These are phyloP conservation scores for Nannizziopsis arthrosporioides DNA, from an alignment of 2,329 filamentous ascomycete genomes.

Conservation along the genomic window DNA sequence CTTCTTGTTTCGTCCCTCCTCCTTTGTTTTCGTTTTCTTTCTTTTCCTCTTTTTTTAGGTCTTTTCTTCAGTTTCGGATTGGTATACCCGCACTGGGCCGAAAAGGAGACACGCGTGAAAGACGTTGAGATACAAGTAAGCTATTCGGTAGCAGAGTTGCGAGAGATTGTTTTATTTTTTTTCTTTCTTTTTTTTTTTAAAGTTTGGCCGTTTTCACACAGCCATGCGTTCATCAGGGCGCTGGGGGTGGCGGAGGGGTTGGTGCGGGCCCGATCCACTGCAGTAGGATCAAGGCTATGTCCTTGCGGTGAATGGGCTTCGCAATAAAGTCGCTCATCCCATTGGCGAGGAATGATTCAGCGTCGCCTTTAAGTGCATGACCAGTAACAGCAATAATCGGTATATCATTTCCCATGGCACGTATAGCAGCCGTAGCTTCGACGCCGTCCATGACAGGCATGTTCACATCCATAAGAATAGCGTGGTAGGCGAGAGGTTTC, in stretches of 20 bases:
- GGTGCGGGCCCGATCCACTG: conserved; percentile 20
- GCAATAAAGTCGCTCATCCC: conserved; percentile 48
- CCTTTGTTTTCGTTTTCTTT: too few relatives aligned
- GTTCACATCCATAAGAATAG: conserved; percentile 39
- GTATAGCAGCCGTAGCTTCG: conserved; percentile 35
- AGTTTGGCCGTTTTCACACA: too few relatives aligned
- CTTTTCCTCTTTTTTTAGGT: too few relatives aligned
- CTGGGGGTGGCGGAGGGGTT: background rate
- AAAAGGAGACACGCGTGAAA: too few relatives aligned
- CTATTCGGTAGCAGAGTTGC: too few relatives aligned
- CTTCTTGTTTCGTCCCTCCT: too few relatives aligned
- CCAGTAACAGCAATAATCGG: conserved; percentile 48
- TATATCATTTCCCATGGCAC: conserved; percentile 27
- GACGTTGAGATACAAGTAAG: too few relatives aligned
- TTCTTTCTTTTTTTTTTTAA: too few relatives aligned
- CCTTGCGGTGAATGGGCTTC: conserved; percentile 44
- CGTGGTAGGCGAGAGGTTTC: conserved; percentile 33
- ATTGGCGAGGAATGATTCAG: conserved; percentile 41
- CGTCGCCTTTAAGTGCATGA: conserved; percentile 46
- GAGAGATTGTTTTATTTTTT: too few relatives aligned
- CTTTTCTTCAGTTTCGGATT: too few relatives aligned
- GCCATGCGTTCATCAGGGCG: too few relatives aligned
- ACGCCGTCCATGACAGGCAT: conserved; percentile 40
- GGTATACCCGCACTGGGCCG: too few relatives aligned
- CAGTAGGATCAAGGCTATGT: conserved; percentile 36